These are phyloP conservation scores for Penicillium atrosanguineum DNA, from an alignment of 495 filamentous ascomycete species.

Conservation along the genomic window DNA sequence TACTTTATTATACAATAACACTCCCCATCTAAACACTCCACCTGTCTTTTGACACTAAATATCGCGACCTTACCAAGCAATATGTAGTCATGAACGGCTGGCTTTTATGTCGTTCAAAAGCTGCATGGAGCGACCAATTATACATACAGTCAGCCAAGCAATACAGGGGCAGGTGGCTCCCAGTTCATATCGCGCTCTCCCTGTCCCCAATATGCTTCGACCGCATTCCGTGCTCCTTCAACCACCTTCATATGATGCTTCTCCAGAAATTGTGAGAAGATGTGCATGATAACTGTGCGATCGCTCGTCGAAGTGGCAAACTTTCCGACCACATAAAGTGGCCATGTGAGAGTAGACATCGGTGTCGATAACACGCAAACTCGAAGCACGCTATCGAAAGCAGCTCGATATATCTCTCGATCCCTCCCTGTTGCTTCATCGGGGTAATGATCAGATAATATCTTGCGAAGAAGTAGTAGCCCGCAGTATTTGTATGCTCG, in stretches of 20 bases:
- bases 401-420: constrained; percentile 3
- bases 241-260: constrained; percentile 18
- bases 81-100: no score
- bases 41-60: no score
- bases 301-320: constrained; percentile 11
- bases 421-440: neutral
- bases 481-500: constrained; percentile 9
- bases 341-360: constrained; percentile 17
- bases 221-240: constrained; percentile 7
- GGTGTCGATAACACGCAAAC: constrained; percentile 13
- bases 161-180: neutral
- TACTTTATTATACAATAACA: no score
- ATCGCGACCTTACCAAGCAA: no score
- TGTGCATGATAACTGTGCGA: constrained; percentile 12
- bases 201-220: constrained; percentile 1
- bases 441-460: no score
- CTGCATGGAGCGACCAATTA: no score
- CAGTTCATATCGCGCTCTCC: neutral
- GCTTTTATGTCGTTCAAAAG: no score
- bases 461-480: neutral
- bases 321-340: constrained; percentile 11
- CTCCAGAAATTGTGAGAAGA: constrained; percentile 14
- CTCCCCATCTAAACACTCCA: no score
- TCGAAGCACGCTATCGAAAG: constrained; percentile 10
- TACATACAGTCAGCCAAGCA: constrained; percentile 1